These are phyloP conservation scores for Xylariaceae sp. DNA, from an alignment of 2,329 filamentous ascomycete genomes.

Conservation along the genomic window DNA sequence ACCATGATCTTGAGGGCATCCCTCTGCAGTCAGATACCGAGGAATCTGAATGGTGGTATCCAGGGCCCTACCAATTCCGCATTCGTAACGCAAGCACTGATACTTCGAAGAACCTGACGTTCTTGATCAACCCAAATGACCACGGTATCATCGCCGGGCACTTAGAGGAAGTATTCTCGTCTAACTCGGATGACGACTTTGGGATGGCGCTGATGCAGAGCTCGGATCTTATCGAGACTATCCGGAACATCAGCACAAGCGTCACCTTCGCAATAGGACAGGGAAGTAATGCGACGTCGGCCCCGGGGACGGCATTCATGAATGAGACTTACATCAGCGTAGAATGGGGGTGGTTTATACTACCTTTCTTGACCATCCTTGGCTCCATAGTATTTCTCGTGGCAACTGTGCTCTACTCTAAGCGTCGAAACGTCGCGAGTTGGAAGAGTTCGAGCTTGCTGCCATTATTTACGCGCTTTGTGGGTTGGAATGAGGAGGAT, in stretches of 20 bases:
- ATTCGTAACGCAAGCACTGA: background rate
- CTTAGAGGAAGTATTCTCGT: constrained; percentile 6
- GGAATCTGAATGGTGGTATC: background rate
- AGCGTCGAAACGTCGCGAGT: background rate
- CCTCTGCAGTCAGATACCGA: background rate
- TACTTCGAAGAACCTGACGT: background rate
- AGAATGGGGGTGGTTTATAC: constrained; percentile 1
- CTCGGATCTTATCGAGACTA: constrained; percentile 1
- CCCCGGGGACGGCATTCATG: background rate
- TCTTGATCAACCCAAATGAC: constrained; percentile 12
- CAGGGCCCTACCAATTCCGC: background rate
- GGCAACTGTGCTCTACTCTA: constrained; percentile 5
- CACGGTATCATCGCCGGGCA: constrained; percentile 11
- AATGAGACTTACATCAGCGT: constrained; percentile 8
- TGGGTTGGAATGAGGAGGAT: background rate
- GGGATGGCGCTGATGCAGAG: constrained; percentile 11
- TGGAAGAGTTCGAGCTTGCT: constrained; percentile 8
- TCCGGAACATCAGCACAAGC: constrained; percentile 10
- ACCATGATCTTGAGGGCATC: constrained; percentile 3
- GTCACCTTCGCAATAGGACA: constrained; percentile 9
- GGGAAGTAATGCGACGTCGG: background rate
- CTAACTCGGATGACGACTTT: background rate
- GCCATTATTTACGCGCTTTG: constrained; percentile 1
- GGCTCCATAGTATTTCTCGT: background rate
- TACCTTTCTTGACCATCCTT: background rate